A percentile compares a stretch with the other conserved stretches of the same genome.
Evolutionary conservation across 2,329 filamentous ascomycete genomes (phyloP).

Genomic region (Plectosphaerella cucumerina): DNA sequence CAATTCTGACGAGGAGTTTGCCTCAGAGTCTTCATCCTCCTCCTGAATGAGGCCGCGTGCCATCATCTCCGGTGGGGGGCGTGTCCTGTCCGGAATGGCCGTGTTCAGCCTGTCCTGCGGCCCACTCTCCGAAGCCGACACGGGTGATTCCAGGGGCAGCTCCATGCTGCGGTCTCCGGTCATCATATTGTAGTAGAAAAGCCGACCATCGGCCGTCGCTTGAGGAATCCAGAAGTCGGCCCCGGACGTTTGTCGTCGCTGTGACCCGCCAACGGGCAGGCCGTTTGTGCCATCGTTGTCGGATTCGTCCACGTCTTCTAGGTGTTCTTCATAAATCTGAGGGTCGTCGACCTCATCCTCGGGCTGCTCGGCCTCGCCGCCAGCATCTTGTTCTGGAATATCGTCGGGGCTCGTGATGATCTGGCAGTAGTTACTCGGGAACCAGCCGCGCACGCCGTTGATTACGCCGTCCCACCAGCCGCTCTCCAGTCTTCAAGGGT

Average conservation of each 20-base stretch:
- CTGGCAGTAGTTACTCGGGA: constrained; percentile 97
- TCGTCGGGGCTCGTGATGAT: constrained; percentile 76
- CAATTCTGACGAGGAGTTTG: constrained; percentile 77
- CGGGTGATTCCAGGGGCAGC: constrained; percentile 85
- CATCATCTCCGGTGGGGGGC: constrained; percentile 88
- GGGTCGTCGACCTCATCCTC: constrained; percentile 62
- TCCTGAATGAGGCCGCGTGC: constrained; percentile 76
- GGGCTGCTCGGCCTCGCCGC: constrained; percentile 47
- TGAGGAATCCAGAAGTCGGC: constrained; percentile 99
- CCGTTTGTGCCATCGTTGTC: constrained; percentile 50
- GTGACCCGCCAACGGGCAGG: constrained; percentile 65
- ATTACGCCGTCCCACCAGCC: constrained; percentile 99
- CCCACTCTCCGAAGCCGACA: constrained; percentile 73
- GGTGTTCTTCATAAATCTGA: constrained; percentile 62
- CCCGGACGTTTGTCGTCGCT: constrained; percentile 59
- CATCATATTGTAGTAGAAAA: constrained; percentile 98
- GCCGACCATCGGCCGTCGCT: constrained; percentile 83
- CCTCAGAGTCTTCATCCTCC: constrained; percentile 85
- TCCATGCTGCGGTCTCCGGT: constrained; percentile 95
- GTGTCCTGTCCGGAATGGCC: constrained; percentile 81
- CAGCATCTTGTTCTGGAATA: constrained; percentile 56
- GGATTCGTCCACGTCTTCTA: constrained; percentile 65
- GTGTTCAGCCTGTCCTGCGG: constrained; percentile 87
- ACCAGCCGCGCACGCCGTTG: constrained; percentile 95
- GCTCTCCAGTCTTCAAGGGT: constrained; percentile 58